phyloP scores from a whole-genome alignment of 331 rosid genomes.

The Malus hybrid region DNA sequence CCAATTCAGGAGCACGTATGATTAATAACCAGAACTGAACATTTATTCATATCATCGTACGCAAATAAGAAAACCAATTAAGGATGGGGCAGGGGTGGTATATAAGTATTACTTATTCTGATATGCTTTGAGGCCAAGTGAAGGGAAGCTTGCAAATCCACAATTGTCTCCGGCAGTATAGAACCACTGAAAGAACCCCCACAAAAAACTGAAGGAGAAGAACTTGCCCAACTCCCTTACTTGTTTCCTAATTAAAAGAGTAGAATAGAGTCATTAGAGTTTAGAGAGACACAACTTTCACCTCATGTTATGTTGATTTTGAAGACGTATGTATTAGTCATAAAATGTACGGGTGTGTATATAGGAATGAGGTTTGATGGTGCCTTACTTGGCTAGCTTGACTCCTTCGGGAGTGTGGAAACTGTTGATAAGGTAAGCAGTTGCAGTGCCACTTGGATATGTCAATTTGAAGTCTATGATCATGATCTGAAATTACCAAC shows the following conservation, averaged over 20 bases:
- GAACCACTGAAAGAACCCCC: slow-evolving; percentile 86
- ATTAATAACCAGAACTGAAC: too few species aligned
- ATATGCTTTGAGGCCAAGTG: slow-evolving; percentile 54
- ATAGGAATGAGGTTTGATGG: not conserved
- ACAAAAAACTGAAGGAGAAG: slow-evolving; percentile 58
- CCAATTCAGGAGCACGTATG: not conserved
- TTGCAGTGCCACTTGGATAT: slow-evolving; percentile 87
- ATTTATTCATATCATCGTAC: not conserved
- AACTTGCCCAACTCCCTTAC: slow-evolving; percentile 49
- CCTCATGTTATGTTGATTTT: not conserved
- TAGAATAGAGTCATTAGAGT: not conserved
- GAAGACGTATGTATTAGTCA: too few species aligned
- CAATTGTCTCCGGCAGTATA: slow-evolving; percentile 41
- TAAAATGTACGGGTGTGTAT: too few species aligned
- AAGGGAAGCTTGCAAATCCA: slow-evolving; percentile 54
- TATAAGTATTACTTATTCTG: slow-evolving; percentile 1
- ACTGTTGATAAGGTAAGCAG: slow-evolving; percentile 72
- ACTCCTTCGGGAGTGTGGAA: slow-evolving; percentile 81
- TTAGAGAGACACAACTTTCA: too few species aligned
- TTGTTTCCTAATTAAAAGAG: slow-evolving; percentile 50
- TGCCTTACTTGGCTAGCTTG: slow-evolving; percentile 57
- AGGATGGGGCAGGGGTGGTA: not conserved
- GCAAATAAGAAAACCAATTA: not conserved
- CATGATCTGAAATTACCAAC: slow-evolving; percentile 46
- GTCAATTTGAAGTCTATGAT: slow-evolving; percentile 65